phyloP scores from a whole-genome alignment of 2,329 filamentous ascomycete species.

The Hysterium pulicare region DNA sequence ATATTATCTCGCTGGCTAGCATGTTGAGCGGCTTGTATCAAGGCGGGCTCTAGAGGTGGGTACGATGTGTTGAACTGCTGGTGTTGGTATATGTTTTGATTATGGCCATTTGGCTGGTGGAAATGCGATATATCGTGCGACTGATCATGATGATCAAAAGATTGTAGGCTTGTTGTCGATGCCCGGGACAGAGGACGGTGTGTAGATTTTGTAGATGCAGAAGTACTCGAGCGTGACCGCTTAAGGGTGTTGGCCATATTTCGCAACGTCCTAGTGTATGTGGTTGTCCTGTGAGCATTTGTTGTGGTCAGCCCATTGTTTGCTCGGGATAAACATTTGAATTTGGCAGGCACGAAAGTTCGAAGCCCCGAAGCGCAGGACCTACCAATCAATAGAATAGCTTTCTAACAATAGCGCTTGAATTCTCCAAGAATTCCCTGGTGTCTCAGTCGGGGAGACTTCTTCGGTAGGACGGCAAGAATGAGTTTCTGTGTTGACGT shows the following conservation, averaged over 20 bases:
- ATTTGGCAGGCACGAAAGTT: constrained; percentile 1
- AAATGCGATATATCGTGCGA: constrained; percentile 18
- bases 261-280: constrained; percentile 7
- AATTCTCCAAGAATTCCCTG: too few relatives aligned
- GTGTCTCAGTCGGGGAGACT: too few relatives aligned
- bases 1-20: constrained; percentile 34
- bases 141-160: constrained; percentile 29
- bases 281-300: constrained; percentile 13
- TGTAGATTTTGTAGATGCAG: constrained; percentile 40
- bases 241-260: constrained; percentile 36
- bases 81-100: constrained; percentile 15
- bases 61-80: constrained; percentile 25
- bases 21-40: constrained; percentile 36
- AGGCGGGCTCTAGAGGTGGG: constrained; percentile 27
- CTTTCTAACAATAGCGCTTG: too few relatives aligned
- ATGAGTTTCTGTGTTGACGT: background rate
- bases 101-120: constrained; percentile 10
- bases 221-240: constrained; percentile 47
- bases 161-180: constrained; percentile 48
- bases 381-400: too few relatives aligned
- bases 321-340: constrained; percentile 11
- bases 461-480: too few relatives aligned
- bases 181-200: constrained; percentile 47
- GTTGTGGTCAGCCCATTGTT: constrained; percentile 20
- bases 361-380: too few relatives aligned